Base-by-base conservation (phyloP, 1,139 yeast species). In the Pichia sp. region DNA sequence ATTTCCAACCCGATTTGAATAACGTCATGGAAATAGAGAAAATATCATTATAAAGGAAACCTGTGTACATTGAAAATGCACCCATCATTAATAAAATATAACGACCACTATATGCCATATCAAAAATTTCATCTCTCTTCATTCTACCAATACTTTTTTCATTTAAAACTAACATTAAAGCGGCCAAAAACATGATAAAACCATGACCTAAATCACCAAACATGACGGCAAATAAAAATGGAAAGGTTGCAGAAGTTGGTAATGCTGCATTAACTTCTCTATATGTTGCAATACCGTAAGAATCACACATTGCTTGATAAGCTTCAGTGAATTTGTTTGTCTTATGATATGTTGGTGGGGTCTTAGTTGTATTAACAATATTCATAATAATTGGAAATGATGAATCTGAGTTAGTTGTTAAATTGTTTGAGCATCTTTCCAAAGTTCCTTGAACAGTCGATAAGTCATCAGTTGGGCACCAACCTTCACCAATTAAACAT, bases 171-270 rank as follows among this genome's bases (percentile, higher is more conserved):
- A 85, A 68, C 22, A 70, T 62, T 38, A 72, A 63, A 1, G 87
- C 89, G 30, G 82, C 81, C 53, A 81, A 66, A 43, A 78, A 67
- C 59, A 85, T 68, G 50, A 85, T 73, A 54, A 84, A 72, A 4
- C 94, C 94, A 64, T 85, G 94, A 25, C 94, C 94, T 53, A 83
- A 66, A 68, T 85, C 94, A 73, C 94, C 94, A 70, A 85, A 85
- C 94, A 85, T 85, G 57, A 85, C 80, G 34, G 94, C 90, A 68
- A 85, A 85, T 88, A 85, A 82, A 61, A 85, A 85, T 36, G 94
- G 94, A 71, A 85, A 85, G 3, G 94, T 85, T 25, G 85, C 80
- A 48, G 82, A 74, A 2, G 94, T 85, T 27, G 94, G 84, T 54
- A 85, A 71, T 53, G 90, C 94, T 2, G 94, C 87, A 62, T 85